Conservation (phyloP, 371 early-diverging fungal species). For the Modicella reniformis region DNA sequence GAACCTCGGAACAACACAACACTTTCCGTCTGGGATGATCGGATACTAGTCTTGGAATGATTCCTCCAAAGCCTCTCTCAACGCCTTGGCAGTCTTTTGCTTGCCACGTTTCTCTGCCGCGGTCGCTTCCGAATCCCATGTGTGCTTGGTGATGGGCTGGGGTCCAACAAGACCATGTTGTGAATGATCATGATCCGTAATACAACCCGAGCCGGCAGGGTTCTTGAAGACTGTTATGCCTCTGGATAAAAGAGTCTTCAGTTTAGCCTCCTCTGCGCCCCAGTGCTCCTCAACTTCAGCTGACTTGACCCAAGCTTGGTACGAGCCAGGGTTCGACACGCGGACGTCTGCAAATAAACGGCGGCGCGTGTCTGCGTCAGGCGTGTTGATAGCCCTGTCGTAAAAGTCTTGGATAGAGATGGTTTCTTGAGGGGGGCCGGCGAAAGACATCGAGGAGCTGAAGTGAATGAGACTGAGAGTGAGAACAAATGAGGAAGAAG, state of each 20-base stretch:
- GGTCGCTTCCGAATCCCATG: slow-evolving; percentile 40
- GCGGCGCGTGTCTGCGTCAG: slow-evolving; percentile 29
- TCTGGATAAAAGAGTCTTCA: slow-evolving; percentile 16
- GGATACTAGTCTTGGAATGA: too few species aligned
- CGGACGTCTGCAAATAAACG: slow-evolving; percentile 48
- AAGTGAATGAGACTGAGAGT: too few species aligned
- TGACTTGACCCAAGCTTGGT: slow-evolving; percentile 27
- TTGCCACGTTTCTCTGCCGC: slow-evolving; percentile 32
- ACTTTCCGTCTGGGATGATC: too few species aligned
- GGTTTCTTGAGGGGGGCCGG: slow-evolving; percentile 26
- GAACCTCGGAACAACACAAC: too few species aligned
- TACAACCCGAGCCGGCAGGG: slow-evolving; percentile 33
- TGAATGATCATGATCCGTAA: slow-evolving; percentile 35
- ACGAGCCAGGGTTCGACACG: slow-evolving; percentile 26
- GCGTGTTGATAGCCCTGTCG: slow-evolving; percentile 8
- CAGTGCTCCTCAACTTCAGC: slow-evolving; percentile 34
- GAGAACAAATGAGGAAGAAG: too few species aligned
- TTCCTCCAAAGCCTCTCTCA: slow-evolving; percentile 25
- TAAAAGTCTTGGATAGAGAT: slow-evolving; percentile 24
- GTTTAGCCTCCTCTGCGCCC: not conserved
- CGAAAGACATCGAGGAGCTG: too few species aligned
- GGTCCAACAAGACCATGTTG: slow-evolving; percentile 21
- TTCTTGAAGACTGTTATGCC: slow-evolving; percentile 30
- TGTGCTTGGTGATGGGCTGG: slow-evolving; percentile 20
- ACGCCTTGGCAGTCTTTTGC: slow-evolving; percentile 42